Conservation (phyloP, 352 stramenopile species). For the Globisporangium solare region DNA sequence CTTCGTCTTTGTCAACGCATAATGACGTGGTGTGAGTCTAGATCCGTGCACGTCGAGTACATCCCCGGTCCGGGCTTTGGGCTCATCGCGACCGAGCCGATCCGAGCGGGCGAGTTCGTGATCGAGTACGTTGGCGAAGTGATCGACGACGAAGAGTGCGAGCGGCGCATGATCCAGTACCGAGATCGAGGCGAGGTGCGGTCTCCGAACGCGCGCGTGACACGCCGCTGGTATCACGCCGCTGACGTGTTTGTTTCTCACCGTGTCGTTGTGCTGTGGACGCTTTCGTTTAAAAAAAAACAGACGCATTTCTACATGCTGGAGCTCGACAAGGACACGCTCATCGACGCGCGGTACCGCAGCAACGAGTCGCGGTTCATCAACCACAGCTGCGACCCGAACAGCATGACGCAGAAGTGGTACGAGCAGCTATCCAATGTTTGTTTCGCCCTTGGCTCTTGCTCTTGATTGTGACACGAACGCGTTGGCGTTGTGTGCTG, state of each 20-base stretch:
- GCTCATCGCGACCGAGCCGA: conserved; percentile 72
- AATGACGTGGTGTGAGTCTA: too few relatives aligned
- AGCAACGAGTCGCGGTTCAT: conserved; percentile 95
- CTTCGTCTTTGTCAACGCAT: not conserved
- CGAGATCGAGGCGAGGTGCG: conserved; percentile 55
- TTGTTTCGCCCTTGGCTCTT: too few relatives aligned
- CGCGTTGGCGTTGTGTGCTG: not conserved
- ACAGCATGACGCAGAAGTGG: conserved; percentile 94
- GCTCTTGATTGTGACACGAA: too few relatives aligned
- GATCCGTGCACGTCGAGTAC: conserved; percentile 54
- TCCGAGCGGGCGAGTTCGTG: conserved; percentile 85
- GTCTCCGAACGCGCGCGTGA: too few relatives aligned
- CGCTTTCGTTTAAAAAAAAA: too few relatives aligned
- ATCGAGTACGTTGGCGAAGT: conserved; percentile 94
- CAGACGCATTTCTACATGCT: conserved; percentile 87
- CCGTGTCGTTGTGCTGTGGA: conserved; percentile 10
- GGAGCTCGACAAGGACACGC: conserved; percentile 79
- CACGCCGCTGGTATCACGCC: too few relatives aligned
- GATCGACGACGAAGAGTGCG: conserved; percentile 85
- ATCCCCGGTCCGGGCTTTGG: conserved; percentile 88
- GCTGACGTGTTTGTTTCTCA: not conserved
- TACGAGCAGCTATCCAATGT: too few relatives aligned
- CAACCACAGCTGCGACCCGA: conserved; percentile 94
- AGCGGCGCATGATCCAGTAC: conserved; percentile 53
- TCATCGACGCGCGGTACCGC: conserved; percentile 84